Percentiles rank a stretch among this genome's conserved stretches.
Conservation (phyloP, 306 rosid genomes). For the Pyrus bretschneideri region DNA sequence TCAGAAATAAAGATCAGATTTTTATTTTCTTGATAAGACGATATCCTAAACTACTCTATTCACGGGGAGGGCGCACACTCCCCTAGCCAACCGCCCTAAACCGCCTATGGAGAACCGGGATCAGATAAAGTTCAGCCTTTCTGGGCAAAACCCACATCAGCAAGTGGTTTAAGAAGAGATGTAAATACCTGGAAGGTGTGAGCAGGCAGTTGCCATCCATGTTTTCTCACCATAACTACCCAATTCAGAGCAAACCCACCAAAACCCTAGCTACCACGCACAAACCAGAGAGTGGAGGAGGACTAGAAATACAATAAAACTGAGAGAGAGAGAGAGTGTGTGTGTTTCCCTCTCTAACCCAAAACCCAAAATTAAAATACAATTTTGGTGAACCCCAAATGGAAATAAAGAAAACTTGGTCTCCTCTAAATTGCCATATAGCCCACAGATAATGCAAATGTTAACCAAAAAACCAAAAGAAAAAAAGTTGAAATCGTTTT, state of each 20-base stretch:
- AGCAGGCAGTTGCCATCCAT: slow-evolving; percentile 98
- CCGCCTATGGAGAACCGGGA: not conserved
- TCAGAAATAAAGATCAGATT: not conserved
- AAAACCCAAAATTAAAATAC: slow-evolving; percentile 15
- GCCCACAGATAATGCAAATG: slow-evolving; percentile 1
- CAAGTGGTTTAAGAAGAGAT: slow-evolving; percentile 13
- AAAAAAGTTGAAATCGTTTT: not conserved
- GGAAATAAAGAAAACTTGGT: slow-evolving; percentile 4
- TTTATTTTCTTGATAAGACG: not conserved
- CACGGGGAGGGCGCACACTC: too few relatives aligned
- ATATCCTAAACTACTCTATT: too few relatives aligned
- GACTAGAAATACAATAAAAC: not conserved
- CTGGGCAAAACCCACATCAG: not conserved
- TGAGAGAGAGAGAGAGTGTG: not conserved
- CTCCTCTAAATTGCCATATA: not conserved
- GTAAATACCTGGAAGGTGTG: slow-evolving; percentile 83
- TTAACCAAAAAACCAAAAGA: not conserved
- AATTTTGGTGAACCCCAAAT: slow-evolving; percentile 7
- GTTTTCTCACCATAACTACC: slow-evolving; percentile 78
- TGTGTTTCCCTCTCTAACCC: slow-evolving; percentile 2
- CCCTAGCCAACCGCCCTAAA: not conserved
- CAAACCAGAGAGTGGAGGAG: slow-evolving; percentile 7
- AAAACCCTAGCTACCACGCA: slow-evolving; percentile 12
- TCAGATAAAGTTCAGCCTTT: not conserved
- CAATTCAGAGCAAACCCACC: slow-evolving; percentile 17